Base-by-base conservation (phyloP, 2,329 filamentous ascomycete genomes). In the Sphaerulina musiva region DNA sequence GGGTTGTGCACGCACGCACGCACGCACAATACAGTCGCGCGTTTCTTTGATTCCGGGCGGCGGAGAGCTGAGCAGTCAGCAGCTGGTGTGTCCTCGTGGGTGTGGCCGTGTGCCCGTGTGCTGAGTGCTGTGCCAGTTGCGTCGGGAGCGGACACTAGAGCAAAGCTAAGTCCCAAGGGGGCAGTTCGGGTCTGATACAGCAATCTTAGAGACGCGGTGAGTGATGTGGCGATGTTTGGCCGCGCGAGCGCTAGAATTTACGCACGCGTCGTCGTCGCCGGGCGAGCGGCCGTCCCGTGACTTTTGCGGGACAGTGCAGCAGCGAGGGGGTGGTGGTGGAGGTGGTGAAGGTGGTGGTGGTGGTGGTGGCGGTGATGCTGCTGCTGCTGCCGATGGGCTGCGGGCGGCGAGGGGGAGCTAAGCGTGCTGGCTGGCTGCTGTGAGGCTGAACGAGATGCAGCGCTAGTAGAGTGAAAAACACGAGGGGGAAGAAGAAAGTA, bases 111-210 rank as follows among this genome's bases (percentile, higher is more conserved):
- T 26, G 26, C 4, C 26, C 26, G 26, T 26, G 26, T 4, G 26
- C 26, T 26, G 26, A 4, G 52, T 46, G 52, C 29, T 51, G 48
- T 43, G 31, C 39, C 26, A 34, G 31, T 46, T 49, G 54, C 49
- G 44, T 56, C 54, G 54, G 54, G 41, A 46, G 49, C 54, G 50
- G 54, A 41, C 49, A 46, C 54, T 53, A 56, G 40, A 48, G 40
- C 32, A 47, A 40, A 47, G 48, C 54, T 56, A 48, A 31, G 32
- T 31, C 39, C 48, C 54, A 53, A 53, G 29, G 38, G 29, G 54
- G 54, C 50, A 56, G 54, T 56, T 56, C 46, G 43, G 31, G 36
- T 48, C 46, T 32, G 34, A 20, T 26, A 26, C 26, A 51, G 48
- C 54, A 56, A 50, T 50, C 47, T 50, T 43, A 50, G 46, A 50